phyloP scores from a whole-genome alignment of 768 basidiomycete species.

The Mycena capillaripes region DNA sequence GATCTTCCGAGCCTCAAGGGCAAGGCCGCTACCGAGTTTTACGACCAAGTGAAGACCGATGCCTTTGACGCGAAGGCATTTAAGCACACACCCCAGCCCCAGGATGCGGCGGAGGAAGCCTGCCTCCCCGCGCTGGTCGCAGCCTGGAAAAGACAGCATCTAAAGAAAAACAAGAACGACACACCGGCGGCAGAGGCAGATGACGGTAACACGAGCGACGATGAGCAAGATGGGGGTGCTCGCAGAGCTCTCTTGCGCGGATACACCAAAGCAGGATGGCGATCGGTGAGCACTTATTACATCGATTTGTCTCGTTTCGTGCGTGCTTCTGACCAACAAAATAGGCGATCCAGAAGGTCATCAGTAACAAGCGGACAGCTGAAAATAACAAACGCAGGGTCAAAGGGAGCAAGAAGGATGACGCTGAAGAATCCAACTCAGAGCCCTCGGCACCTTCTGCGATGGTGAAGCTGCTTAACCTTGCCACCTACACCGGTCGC shows the following conservation, averaged over 20 bases:
- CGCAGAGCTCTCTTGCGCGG: background rate
- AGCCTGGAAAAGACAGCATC: background rate
- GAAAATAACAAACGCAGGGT: background rate
- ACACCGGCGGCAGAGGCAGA: background rate
- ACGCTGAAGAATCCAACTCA: background rate
- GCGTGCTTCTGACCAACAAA: background rate
- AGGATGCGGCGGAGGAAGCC: background rate
- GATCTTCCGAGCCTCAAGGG: background rate
- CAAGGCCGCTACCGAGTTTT: background rate
- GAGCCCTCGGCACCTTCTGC: background rate
- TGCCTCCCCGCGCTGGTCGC: background rate
- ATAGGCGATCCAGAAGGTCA: constrained; percentile 27
- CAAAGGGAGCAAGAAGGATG: background rate
- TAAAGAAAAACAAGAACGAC: background rate
- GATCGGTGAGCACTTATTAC: background rate
- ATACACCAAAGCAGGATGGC: constrained; percentile 3
- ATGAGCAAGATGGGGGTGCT: background rate
- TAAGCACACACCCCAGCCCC: background rate
- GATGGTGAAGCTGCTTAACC: background rate
- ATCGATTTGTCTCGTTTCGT: background rate
- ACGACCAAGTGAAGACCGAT: constrained; percentile 13
- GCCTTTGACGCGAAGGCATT: constrained; percentile 18
- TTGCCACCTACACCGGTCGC: constrained; percentile 8
- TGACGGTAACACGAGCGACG: background rate
- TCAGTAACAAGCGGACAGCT: constrained; percentile 24